Percentiles rank a stretch among this genome's conserved stretches.
phyloP scores from a whole-genome alignment of 2,329 filamentous ascomycete genomes.

The Phialophora macrospora region DNA sequence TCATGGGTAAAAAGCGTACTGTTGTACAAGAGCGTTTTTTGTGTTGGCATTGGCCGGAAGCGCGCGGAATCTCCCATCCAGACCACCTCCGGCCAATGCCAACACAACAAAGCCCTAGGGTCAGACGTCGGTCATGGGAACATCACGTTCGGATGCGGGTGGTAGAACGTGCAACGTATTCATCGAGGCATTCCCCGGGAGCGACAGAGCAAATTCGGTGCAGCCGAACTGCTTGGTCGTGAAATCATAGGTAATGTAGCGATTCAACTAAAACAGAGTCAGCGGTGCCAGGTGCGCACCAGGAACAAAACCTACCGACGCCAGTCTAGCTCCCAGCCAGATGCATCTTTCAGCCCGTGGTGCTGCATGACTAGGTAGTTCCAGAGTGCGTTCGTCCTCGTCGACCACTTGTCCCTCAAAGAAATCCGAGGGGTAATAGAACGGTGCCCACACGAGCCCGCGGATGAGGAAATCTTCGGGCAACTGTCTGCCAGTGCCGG shows the following conservation, averaged over 20 bases:
- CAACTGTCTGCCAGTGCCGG: slow-evolving; percentile 53
- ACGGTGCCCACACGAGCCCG: slow-evolving; percentile 58
- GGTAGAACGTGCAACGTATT: slow-evolving; percentile 28
- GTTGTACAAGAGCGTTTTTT: background rate
- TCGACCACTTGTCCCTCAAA: slow-evolving; percentile 57
- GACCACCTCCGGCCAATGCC: background rate
- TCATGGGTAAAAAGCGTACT: background rate
- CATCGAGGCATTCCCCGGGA: slow-evolving; percentile 12
- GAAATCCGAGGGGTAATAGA: slow-evolving; percentile 58
- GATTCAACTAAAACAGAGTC: slow-evolving; percentile 38
- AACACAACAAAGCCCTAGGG: background rate
- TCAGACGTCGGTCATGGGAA: slow-evolving; percentile 28
- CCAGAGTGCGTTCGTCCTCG: slow-evolving; percentile 60
- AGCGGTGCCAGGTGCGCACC: background rate
- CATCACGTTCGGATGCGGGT: slow-evolving; percentile 16
- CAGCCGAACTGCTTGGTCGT: slow-evolving; percentile 42
- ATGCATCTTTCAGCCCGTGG: slow-evolving; percentile 59
- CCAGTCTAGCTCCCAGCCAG: slow-evolving; percentile 54
- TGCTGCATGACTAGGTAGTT: slow-evolving; percentile 55
- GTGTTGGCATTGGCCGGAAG: background rate
- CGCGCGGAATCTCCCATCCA: background rate
- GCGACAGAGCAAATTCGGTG: slow-evolving; percentile 38
- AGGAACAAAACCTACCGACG: slow-evolving; percentile 45
- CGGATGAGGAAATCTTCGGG: slow-evolving; percentile 65
- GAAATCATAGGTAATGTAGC: slow-evolving; percentile 49